These are phyloP conservation scores for Cercospora sp. DNA, from an alignment of 2,329 filamentous ascomycete species.

Conservation along the genomic window DNA sequence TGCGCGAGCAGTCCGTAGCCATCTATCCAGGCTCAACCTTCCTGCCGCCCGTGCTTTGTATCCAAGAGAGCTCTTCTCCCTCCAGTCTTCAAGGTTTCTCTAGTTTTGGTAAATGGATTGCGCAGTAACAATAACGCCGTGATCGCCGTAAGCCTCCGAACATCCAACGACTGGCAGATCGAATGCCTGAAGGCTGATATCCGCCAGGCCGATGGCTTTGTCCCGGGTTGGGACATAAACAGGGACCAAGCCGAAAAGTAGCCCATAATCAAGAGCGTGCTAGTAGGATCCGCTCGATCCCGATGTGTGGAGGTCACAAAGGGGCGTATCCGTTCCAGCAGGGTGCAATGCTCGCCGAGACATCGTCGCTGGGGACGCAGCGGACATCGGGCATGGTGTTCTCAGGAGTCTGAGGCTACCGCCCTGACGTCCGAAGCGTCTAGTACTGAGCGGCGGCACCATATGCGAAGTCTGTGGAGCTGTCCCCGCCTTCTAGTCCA, in stretches of 20 bases:
- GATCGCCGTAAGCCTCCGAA: background rate
- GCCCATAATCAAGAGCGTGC: background rate
- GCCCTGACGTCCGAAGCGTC: background rate
- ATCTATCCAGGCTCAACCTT: slow-evolving; percentile 12
- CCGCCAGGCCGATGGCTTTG: background rate
- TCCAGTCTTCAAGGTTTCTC: background rate
- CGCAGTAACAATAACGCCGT: background rate
- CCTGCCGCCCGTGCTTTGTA: background rate
- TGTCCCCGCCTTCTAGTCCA: slow-evolving; percentile 46
- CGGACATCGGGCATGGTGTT: background rate
- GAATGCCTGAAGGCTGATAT: background rate
- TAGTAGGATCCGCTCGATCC: background rate
- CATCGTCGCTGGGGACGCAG: background rate
- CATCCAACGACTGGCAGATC: background rate
- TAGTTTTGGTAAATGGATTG: background rate
- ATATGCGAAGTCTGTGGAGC: slow-evolving; percentile 42
- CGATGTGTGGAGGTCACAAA: background rate
- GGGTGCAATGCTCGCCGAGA: background rate
- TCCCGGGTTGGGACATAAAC: background rate
- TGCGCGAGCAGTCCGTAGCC: slow-evolving; percentile 24
- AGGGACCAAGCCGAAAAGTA: background rate
- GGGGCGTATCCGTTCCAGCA: background rate
- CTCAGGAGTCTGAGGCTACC: background rate
- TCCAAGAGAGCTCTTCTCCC: background rate
- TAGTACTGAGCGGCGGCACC: slow-evolving; percentile 22